phyloP scores from a whole-genome alignment of 2,329 filamentous ascomycete genomes.

The Amphichorda felina region DNA sequence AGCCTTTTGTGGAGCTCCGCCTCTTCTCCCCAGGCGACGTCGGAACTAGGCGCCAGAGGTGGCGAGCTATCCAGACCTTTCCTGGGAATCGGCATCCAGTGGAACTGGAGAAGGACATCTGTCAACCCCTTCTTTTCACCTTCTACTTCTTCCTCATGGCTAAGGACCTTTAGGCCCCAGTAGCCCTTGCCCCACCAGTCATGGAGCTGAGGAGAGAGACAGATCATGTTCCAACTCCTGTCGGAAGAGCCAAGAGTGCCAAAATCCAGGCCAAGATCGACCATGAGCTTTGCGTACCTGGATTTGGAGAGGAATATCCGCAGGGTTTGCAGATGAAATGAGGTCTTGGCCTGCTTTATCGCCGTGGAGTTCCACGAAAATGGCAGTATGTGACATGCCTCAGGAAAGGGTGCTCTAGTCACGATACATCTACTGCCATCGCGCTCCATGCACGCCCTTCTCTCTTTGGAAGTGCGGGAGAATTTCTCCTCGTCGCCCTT shows the following conservation, averaged over 20 bases:
- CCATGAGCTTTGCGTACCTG: neutral
- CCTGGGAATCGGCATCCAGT: too few species aligned
- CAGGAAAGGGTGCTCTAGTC: neutral
- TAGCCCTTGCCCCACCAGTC: neutral
- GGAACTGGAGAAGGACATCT: neutral
- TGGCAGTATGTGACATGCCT: neutral
- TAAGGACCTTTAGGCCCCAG: neutral
- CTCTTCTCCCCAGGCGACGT: too few species aligned
- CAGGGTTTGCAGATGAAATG: neutral
- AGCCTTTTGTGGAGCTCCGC: too few species aligned
- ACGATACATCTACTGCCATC: neutral
- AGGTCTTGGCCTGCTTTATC: neutral
- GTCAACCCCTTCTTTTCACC: neutral
- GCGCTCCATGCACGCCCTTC: too few species aligned
- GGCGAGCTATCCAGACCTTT: too few species aligned
- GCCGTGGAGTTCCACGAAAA: neutral
- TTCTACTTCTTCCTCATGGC: neutral
- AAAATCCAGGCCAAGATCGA: neutral
- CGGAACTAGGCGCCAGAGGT: too few species aligned
- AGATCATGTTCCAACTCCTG: neutral
- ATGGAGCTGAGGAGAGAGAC: neutral
- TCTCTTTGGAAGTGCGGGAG: too few species aligned
- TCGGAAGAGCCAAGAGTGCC: neutral
- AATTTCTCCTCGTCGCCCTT: too few species aligned
- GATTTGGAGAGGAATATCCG: neutral